Percentiles rank a stretch among this genome's conserved stretches.
These are phyloP conservation scores for Discostella pseudostelligera DNA, from an alignment of 108 stramenopile species.

Conservation along the genomic window DNA sequence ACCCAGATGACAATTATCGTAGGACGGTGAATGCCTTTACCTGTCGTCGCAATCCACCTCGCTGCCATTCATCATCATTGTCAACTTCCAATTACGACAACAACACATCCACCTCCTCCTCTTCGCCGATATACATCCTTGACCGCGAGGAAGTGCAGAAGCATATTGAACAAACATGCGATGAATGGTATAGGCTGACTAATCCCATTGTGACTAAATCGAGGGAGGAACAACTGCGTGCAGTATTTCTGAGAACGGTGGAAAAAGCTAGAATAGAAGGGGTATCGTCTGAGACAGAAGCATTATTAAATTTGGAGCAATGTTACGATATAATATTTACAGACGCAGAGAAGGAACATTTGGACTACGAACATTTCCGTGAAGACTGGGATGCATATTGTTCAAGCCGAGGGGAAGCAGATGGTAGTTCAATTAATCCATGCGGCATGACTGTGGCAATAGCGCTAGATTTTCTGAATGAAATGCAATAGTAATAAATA, in stretches of 20 bases:
- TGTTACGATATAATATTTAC: slow-evolving; percentile 72
- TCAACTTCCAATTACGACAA: neutral
- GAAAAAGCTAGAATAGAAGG: neutral
- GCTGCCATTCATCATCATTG: neutral
- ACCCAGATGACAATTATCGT: slow-evolving; percentile 52
- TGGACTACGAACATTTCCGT: slow-evolving; percentile 71
- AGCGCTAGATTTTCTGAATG: slow-evolving; percentile 55
- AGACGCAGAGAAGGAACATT: slow-evolving; percentile 68
- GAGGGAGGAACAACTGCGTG: slow-evolving; percentile 46
- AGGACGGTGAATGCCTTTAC: slow-evolving; percentile 55
- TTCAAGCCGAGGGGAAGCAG: neutral
- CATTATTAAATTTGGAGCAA: slow-evolving; percentile 29
- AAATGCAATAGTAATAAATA: slow-evolving; percentile 73
- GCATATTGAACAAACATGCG: slow-evolving; percentile 61
- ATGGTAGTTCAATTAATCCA: neutral
- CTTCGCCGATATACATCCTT: slow-evolving; percentile 17
- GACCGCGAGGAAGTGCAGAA: slow-evolving; percentile 44
- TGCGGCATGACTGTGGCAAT: slow-evolving; percentile 45
- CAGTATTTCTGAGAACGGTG: slow-evolving; percentile 28
- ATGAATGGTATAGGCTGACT: slow-evolving; percentile 64
- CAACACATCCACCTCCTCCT: neutral
- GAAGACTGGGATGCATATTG: slow-evolving; percentile 81
- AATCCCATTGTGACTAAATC: slow-evolving; percentile 69
- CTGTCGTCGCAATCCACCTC: slow-evolving; percentile 28
- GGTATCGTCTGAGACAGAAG: neutral